Percentiles rank a stretch among this genome's conserved stretches.
These are phyloP conservation scores for Trichoderma reesei DNA, from an alignment of 495 filamentous ascomycete species.

Conservation along the genomic window DNA sequence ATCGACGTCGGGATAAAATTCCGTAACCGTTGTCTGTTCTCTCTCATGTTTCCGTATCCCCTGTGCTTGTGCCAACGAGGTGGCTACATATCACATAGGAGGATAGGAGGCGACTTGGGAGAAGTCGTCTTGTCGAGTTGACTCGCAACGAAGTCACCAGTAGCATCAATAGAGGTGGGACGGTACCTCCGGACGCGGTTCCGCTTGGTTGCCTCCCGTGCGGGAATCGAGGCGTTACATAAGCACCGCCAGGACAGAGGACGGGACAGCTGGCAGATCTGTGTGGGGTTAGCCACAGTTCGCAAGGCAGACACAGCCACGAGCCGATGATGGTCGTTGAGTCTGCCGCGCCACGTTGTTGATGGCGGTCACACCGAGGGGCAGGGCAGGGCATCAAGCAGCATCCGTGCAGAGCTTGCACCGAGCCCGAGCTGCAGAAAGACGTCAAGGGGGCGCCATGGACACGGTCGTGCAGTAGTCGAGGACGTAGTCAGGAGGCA, in stretches of 20 bases:
- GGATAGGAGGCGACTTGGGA: neutral
- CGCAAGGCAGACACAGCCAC: constrained; percentile 8
- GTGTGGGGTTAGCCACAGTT: constrained; percentile 4
- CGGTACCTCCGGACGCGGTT: neutral
- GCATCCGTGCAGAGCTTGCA: neutral
- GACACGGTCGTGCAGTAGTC: neutral
- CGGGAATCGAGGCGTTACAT: neutral
- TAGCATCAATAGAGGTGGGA: neutral
- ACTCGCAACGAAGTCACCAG: neutral
- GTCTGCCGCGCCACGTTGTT: constrained; percentile 4
- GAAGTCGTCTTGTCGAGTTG: neutral
- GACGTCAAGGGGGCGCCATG: neutral
- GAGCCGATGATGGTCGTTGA: neutral
- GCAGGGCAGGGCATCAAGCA: constrained; percentile 1
- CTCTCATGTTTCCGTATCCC: neutral
- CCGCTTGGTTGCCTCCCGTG: neutral
- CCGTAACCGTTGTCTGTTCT: neutral
- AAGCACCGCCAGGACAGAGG: neutral
- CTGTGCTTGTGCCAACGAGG: neutral
- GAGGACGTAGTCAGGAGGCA: neutral
- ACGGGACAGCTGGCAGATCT: neutral
- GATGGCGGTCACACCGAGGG: neutral
- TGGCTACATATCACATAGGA: neutral
- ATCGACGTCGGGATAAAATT: neutral
- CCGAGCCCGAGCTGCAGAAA: neutral